Base-by-base conservation (phyloP, 371 early-diverging fungal species). In the Actinomortierella wolfii region DNA sequence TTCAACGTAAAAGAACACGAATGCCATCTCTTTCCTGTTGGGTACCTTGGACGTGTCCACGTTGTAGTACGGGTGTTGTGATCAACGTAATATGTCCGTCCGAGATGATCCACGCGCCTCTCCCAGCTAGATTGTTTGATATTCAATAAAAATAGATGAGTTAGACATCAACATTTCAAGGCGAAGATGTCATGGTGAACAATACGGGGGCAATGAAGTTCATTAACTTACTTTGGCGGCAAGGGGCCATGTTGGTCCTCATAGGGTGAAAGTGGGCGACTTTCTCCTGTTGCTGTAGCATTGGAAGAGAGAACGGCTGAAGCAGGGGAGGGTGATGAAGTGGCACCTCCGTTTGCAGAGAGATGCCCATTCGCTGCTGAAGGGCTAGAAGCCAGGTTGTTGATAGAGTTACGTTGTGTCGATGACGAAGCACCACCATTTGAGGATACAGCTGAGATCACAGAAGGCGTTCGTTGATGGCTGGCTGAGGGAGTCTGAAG, bases 21-120 rank as follows among this genome's bases (percentile, higher is more conserved):
- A 0, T 48, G 2, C 5, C 0, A 26, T 17, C 9, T 48, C 49
- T 48, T 17, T 41, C 17, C 25, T 24, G 24, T 6, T 20, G 18
- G 39, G 20, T 58, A 70, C 71, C 52, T 71, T 50, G 91, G 90
- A 49, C 86, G 73, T 59, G 86, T 84, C 94, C 88, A 89, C 11
- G 92, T 86, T 0, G 92, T 90, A 11, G 84, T 82, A 44, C 89
- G 80, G 6, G 78, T 85, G 70, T 87, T 86, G 64, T 88, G 87
- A 61, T 88, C 90, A n/a, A 88, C 87, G 66, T 89, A 90, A 62
- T 90, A 90, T 11, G 87, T 79, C 51, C 89, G 80, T 18, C 89
- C 84, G 9, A 88, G 56, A 61, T 86, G 82, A 77, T 89, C 86
- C 4, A 84, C 78, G 50, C 93, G 79, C 51, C 87, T 74, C 67